These are phyloP conservation scores for Dictyostelium intermedium DNA, from an alignment of 78 protist species.

Conservation along the genomic window DNA sequence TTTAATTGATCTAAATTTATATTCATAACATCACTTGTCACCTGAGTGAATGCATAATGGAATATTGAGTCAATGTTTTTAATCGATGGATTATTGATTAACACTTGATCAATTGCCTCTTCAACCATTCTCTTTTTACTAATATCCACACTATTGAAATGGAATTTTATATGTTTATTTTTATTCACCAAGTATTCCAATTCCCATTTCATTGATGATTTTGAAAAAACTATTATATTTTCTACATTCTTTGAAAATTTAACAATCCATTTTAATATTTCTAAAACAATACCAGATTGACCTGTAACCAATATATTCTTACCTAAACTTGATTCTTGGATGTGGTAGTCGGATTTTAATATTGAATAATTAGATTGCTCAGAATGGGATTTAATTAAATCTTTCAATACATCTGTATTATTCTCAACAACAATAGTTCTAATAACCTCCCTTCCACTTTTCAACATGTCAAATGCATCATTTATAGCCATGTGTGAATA, in stretches of 20 bases:
- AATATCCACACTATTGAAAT: conserved; percentile 15
- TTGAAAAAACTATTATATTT: conserved; percentile 8
- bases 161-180: background rate
- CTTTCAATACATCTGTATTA: background rate
- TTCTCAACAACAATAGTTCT: conserved; percentile 22
- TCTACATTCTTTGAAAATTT: background rate
- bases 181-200: background rate
- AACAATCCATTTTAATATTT: background rate
- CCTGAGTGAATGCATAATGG: conserved; percentile 46
- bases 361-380: background rate
- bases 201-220: conserved; percentile 51
- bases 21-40: background rate
- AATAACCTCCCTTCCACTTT: background rate
- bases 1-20: background rate
- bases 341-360: background rate
- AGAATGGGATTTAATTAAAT: background rate
- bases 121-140: background rate
- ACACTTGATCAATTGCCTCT: background rate
- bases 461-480: conserved; percentile 26
- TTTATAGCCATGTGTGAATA: background rate
- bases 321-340: background rate
- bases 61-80: conserved; percentile 34
- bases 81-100: background rate
- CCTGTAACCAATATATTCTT: conserved; percentile 24
- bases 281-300: conserved; percentile 14